phyloP scores from a whole-genome alignment of 2,329 filamentous ascomycete genomes.

The Sclerotinia borealis region DNA sequence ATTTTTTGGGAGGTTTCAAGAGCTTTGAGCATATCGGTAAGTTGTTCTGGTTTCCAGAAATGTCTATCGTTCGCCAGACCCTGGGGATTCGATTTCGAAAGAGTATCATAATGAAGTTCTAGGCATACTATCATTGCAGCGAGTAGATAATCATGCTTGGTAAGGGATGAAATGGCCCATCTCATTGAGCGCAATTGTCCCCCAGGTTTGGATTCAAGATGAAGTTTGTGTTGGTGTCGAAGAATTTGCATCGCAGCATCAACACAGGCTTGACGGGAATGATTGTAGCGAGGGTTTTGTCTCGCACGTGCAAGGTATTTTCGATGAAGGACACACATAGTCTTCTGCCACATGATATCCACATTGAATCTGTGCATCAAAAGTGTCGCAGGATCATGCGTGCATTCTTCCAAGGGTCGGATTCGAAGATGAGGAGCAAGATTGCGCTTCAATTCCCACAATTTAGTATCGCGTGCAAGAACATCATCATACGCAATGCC shows the following conservation, averaged over 20 bases:
- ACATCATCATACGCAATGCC: constrained; percentile 58
- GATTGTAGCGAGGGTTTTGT: constrained; percentile 73
- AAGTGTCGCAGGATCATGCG: constrained; percentile 73
- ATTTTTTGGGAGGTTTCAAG: constrained; percentile 70
- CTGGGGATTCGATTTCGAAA: constrained; percentile 32
- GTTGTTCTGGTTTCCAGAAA: constrained; percentile 54
- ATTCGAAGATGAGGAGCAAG: constrained; percentile 77
- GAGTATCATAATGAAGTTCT: constrained; percentile 68
- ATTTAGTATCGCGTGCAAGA: constrained; percentile 52
- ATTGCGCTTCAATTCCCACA: constrained; percentile 56
- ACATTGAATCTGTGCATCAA: constrained; percentile 81
- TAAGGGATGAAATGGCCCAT: constrained; percentile 74
- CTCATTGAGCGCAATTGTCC: constrained; percentile 67
- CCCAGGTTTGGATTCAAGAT: constrained; percentile 65
- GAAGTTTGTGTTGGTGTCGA: constrained; percentile 67
- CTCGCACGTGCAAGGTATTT: constrained; percentile 77
- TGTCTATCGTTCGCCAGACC: constrained; percentile 40
- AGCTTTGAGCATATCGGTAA: constrained; percentile 68
- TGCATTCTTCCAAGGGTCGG: constrained; percentile 65
- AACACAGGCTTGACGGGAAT: constrained; percentile 77
- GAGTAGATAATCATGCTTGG: constrained; percentile 73
- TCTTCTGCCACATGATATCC: constrained; percentile 82
- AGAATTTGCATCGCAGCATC: constrained; percentile 82
- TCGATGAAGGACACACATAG: constrained; percentile 80
- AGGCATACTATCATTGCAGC: constrained; percentile 79